Conservation (phyloP, 352 stramenopile genomes). For the Pythium dissotocum region DNA sequence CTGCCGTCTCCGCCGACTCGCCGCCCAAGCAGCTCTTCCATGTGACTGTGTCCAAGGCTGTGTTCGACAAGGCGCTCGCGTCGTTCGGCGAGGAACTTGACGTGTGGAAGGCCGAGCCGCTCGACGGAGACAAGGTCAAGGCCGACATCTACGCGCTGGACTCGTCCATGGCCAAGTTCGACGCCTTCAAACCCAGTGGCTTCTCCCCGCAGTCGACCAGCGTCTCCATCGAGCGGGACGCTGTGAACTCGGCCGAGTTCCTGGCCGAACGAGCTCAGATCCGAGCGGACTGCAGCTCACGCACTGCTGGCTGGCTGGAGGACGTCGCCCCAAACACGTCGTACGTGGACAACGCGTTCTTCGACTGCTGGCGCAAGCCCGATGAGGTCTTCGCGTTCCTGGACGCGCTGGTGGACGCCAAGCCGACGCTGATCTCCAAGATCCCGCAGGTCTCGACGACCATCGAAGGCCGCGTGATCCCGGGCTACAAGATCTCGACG, state of each 20-base stretch:
- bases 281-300: constrained; percentile 7
- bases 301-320: constrained; percentile 10
- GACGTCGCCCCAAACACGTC: not conserved
- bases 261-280: constrained; percentile 5
- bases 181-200: not conserved
- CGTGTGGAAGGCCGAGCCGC: constrained; percentile 3
- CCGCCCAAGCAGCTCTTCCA: constrained; percentile 36
- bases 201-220: not conserved
- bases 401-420: constrained; percentile 23
- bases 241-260: constrained; percentile 8
- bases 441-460: constrained; percentile 23
- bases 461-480: constrained; percentile 17
- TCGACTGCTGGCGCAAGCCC: constrained; percentile 32
- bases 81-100: constrained; percentile 19
- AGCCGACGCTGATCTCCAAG: constrained; percentile 28
- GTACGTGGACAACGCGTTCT: constrained; percentile 32
- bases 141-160: constrained; percentile 26
- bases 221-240: constrained; percentile 14
- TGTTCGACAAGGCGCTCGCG: constrained; percentile 23
- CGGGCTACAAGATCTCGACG: constrained; percentile 33
- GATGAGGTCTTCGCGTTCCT: constrained; percentile 29
- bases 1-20: constrained; percentile 15
- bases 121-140: constrained; percentile 7
- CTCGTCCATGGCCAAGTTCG: constrained; percentile 11
- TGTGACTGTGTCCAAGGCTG: constrained; percentile 31